Evolutionary conservation across 371 early-diverging fungal species (phyloP).

Genomic region (Saksenaea oblongispora): DNA sequence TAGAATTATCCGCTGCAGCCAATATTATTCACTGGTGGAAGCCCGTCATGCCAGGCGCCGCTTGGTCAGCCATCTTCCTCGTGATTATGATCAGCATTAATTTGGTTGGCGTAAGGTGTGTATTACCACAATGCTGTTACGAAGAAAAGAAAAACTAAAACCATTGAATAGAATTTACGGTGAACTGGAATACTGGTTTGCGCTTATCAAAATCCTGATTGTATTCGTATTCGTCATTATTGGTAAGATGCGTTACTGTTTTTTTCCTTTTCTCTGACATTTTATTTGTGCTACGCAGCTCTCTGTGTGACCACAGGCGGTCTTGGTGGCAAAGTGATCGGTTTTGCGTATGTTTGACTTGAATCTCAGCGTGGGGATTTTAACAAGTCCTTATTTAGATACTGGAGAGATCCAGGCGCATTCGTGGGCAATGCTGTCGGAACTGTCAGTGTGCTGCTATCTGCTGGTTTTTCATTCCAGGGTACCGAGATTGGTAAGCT

Average conservation of each 20-base stretch:
- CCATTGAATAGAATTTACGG: slow-evolving; percentile 42
- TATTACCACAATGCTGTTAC: not conserved
- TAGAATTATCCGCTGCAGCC: slow-evolving; percentile 75
- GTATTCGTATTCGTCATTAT: slow-evolving; percentile 68
- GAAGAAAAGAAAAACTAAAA: not conserved
- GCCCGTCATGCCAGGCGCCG: slow-evolving; percentile 46
- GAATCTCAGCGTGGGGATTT: not conserved
- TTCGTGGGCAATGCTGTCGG: slow-evolving; percentile 75
- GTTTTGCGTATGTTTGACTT: slow-evolving; percentile 39
- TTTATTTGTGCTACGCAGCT: slow-evolving; percentile 4
- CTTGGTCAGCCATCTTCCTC: slow-evolving; percentile 59
- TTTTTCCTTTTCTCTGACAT: not conserved
- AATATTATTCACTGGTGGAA: slow-evolving; percentile 77
- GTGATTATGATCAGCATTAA: slow-evolving; percentile 54
- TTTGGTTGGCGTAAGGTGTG: slow-evolving; percentile 42
- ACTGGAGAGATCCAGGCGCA: slow-evolving; percentile 76
- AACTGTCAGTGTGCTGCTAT: slow-evolving; percentile 66
- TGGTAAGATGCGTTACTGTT: slow-evolving; percentile 6
- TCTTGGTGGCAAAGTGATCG: slow-evolving; percentile 58
- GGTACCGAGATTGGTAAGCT: slow-evolving; percentile 71
- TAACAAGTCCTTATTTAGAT: slow-evolving; percentile 16
- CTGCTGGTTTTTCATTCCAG: slow-evolving; percentile 85
- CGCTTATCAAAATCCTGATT: slow-evolving; percentile 66
- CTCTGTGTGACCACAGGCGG: slow-evolving; percentile 69
- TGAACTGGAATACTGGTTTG: slow-evolving; percentile 78